Conservation (phyloP, 371 early-diverging fungal species). For the Enterospora canceri region DNA sequence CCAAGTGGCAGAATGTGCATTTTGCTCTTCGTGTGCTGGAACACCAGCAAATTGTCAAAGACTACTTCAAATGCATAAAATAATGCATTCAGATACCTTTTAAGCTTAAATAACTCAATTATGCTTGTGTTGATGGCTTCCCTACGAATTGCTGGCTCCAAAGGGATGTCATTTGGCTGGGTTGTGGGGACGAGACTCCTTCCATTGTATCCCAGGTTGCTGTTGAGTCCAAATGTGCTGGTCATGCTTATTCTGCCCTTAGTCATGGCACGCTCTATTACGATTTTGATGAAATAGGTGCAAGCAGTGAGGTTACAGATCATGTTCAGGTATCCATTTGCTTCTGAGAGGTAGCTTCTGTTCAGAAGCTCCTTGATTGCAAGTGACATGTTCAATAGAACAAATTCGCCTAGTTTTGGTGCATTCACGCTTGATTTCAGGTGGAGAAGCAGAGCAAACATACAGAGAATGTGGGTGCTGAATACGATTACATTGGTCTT, state of each 20-base stretch:
- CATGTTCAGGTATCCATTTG: neutral
- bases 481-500: neutral
- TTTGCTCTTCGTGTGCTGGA: neutral
- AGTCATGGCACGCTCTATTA: neutral
- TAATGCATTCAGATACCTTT: neutral
- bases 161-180: neutral
- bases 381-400: neutral
- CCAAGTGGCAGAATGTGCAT: neutral
- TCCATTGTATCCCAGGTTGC: neutral
- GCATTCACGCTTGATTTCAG: neutral
- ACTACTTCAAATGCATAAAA: constrained; percentile 1
- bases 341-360: neutral
- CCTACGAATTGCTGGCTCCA: too few relatives aligned
- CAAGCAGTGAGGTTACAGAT: neutral
- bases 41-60: neutral
- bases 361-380: neutral
- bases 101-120: neutral
- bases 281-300: neutral
- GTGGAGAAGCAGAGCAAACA: neutral
- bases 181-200: neutral
- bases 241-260: too few relatives aligned
- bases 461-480: neutral
- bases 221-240: neutral
- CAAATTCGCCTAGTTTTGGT: neutral
- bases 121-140: neutral